Evolutionary conservation across 257 asterid species (phyloP).

Genomic region (Echites panduratus): DNA sequence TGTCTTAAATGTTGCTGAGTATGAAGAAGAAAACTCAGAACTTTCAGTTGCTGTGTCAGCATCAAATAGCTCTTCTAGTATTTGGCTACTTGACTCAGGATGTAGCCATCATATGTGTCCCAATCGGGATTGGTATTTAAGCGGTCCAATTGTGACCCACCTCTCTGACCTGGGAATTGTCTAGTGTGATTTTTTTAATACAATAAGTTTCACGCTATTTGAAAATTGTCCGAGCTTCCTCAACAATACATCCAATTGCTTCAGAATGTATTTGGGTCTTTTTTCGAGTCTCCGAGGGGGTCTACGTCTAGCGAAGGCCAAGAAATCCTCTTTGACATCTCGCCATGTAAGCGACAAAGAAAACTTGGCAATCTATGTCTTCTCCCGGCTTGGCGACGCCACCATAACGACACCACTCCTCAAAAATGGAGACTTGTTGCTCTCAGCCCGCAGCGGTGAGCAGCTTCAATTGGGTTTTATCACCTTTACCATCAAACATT

Average conservation of each 20-base stretch:
- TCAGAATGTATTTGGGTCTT: conserved; percentile 57
- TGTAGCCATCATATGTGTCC: no score
- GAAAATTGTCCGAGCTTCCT: no score
- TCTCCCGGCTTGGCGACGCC: conserved; percentile 32
- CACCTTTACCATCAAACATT: conserved; percentile 47
- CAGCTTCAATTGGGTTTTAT: conserved; percentile 24
- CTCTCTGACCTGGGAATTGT: no score
- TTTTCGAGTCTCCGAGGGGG: conserved; percentile 87
- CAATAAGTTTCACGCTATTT: no score
- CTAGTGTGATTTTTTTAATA: no score
- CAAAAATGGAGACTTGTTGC: conserved; percentile 29
- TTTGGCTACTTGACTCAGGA: no score
- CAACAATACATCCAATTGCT: conserved; percentile 67
- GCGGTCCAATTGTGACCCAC: no score
- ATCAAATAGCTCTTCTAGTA: no score
- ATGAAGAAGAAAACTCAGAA: no score
- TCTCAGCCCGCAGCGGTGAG: conserved; percentile 27
- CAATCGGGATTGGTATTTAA: no score
- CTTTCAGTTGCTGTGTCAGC: no score
- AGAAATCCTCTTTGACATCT: conserved; percentile 82
- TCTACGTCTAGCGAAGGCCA: conserved; percentile 52
- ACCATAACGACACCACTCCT: conserved; percentile 23
- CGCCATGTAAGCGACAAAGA: conserved; percentile 52
- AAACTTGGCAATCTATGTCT: conserved; percentile 51
- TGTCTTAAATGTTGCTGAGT: no score